phyloP scores from a whole-genome alignment of 495 filamentous ascomycete genomes.

The Bathelium albidoporum region DNA sequence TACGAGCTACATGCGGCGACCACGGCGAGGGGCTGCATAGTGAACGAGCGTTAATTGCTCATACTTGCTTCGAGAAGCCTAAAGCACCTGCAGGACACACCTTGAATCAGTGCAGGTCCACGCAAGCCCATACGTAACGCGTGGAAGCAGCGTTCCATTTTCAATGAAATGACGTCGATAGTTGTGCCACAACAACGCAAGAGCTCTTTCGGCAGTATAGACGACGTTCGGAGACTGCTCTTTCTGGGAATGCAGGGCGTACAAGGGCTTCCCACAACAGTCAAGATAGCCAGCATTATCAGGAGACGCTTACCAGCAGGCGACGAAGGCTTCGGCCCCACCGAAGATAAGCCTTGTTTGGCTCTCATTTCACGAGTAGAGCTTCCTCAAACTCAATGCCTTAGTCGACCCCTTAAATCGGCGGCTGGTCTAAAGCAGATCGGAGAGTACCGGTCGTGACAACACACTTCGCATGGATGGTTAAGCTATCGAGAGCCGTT shows the following conservation, averaged over 20 bases:
- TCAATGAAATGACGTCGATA: not conserved
- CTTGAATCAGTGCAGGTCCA: not conserved
- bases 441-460: not conserved
- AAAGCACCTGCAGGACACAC: not conserved
- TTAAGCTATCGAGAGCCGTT: not conserved
- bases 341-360: not conserved
- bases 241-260: not conserved
- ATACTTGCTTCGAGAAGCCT: not conserved
- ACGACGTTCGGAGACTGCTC: not conserved
- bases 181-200: not conserved
- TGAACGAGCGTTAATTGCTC: not conserved
- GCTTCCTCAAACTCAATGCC: not conserved
- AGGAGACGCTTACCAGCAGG: slow-evolving; percentile 2
- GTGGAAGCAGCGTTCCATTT: not conserved
- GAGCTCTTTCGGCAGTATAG: not conserved
- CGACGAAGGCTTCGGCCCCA: not conserved
- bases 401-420: not conserved
- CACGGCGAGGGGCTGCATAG: not conserved
- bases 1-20: not conserved
- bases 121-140: not conserved
- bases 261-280: not conserved
- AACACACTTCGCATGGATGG: not conserved
- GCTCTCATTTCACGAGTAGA: not conserved
- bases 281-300: not conserved
- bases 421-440: not conserved